phyloP scores from a whole-genome alignment of 192 early-diverging fungal genomes.

The Thoreauomyces humboldtii region DNA sequence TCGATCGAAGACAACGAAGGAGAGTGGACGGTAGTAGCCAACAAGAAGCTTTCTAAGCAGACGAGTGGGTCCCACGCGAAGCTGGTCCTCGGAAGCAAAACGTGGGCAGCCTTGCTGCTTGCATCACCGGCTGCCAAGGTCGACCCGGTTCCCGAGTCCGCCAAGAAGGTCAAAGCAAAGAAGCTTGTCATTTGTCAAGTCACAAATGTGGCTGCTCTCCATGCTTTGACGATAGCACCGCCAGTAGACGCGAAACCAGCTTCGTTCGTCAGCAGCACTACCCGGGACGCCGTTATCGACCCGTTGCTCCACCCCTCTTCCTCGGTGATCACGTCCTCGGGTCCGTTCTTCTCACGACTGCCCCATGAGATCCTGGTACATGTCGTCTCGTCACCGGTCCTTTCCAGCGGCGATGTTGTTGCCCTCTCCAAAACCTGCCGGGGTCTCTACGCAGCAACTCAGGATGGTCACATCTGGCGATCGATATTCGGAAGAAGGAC shows the following conservation, averaged over 20 bases:
- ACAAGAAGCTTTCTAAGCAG: too few species aligned
- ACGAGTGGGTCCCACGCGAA: too few species aligned
- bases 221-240: neutral
- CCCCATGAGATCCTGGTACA: conserved; percentile 20
- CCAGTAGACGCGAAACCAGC: too few species aligned
- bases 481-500: neutral
- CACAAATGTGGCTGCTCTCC: neutral
- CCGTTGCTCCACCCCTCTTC: too few species aligned
- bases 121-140: too few species aligned
- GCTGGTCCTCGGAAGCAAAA: too few species aligned
- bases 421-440: conserved; percentile 12
- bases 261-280: too few species aligned
- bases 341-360: neutral
- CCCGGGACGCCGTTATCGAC: too few species aligned
- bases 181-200: neutral
- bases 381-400: neutral
- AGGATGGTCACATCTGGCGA: conserved; percentile 21
- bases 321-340: neutral
- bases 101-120: too few species aligned
- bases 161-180: neutral
- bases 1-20: neutral
- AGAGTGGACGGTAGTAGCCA: neutral
- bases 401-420: conserved; percentile 8
- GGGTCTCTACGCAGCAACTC: neutral
- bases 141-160: too few species aligned